Percentiles rank a stretch among this genome's conserved stretches.
These are phyloP conservation scores for Arachnomyces sp. DNA, from an alignment of 2,329 filamentous ascomycete species.

Conservation along the genomic window DNA sequence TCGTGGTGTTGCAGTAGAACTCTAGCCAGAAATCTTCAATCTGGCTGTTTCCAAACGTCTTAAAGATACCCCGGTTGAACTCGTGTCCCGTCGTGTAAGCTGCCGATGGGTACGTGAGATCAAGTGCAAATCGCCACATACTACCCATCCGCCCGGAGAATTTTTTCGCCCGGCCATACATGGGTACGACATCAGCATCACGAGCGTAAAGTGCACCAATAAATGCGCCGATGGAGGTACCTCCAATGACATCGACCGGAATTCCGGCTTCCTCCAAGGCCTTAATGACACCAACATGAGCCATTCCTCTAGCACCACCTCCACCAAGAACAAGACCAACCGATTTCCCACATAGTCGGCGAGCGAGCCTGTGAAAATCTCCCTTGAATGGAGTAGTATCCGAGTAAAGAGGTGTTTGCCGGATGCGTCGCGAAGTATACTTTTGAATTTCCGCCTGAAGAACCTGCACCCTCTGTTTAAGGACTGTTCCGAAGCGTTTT, in stretches of 20 bases:
- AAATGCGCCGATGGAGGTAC: slow-evolving; percentile 93
- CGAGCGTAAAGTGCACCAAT: slow-evolving; percentile 92
- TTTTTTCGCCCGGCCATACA: slow-evolving; percentile 94
- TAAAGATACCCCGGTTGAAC: slow-evolving; percentile 98
- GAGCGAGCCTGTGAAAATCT: slow-evolving; percentile 87
- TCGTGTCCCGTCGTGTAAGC: slow-evolving; percentile 98
- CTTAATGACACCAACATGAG: slow-evolving; percentile 88
- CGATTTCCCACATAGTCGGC: slow-evolving; percentile 85
- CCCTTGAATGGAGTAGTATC: slow-evolving; percentile 90
- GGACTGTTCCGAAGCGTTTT: slow-evolving; percentile 71
- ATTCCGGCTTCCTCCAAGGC: slow-evolving; percentile 95
- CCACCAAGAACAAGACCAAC: slow-evolving; percentile 91
- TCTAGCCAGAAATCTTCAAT: slow-evolving; percentile 99
- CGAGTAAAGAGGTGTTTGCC: slow-evolving; percentile 80
- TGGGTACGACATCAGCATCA: slow-evolving; percentile 92
- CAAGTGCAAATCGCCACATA: slow-evolving; percentile 95
- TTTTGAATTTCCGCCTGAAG: slow-evolving; percentile 96
- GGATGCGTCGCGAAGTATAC: slow-evolving; percentile 88
- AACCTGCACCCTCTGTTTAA: slow-evolving; percentile 90
- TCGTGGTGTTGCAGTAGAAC: slow-evolving; percentile 98
- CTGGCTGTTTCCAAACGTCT: slow-evolving; percentile 91
- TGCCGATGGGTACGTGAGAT: slow-evolving; percentile 90
- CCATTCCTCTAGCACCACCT: slow-evolving; percentile 83
- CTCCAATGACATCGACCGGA: slow-evolving; percentile 89
- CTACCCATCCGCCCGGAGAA: slow-evolving; percentile 98